These are phyloP conservation scores for Colletotrichum sp. DNA, from an alignment of 2,329 filamentous ascomycete species.

Conservation along the genomic window DNA sequence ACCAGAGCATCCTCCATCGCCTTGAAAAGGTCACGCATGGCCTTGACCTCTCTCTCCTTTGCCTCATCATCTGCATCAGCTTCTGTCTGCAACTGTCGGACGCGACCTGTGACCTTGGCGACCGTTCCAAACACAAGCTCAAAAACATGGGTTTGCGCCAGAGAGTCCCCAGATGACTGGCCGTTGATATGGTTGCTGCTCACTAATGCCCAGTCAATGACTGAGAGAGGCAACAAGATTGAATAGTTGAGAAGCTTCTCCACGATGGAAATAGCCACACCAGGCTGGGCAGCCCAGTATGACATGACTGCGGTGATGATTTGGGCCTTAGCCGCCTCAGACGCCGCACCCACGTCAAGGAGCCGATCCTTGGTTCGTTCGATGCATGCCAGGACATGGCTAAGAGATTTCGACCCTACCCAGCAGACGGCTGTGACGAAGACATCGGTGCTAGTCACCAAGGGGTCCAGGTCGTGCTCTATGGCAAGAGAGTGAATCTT, in stretches of 20 bases:
- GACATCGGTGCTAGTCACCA: conserved; percentile 88
- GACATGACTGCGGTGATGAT: conserved; percentile 89
- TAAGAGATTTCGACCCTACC: conserved; percentile 93
- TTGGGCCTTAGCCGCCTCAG: conserved; percentile 79
- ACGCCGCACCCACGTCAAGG: conserved; percentile 76
- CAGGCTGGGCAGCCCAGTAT: conserved; percentile 93
- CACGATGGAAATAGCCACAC: conserved; percentile 88
- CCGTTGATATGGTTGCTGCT: conserved; percentile 55
- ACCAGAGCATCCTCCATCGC: conserved; percentile 79
- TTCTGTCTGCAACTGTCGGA: conserved; percentile 73
- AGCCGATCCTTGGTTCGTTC: conserved; percentile 93
- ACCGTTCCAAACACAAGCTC: conserved; percentile 92
- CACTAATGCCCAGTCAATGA: conserved; percentile 88
- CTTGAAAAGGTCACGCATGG: conserved; percentile 81
- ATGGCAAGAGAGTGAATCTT: conserved; percentile 81
- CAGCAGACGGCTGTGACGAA: conserved; percentile 94
- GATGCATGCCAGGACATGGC: conserved; percentile 93
- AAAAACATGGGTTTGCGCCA: conserved; percentile 80
- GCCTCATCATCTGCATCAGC: conserved; percentile 66
- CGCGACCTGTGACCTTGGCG: conserved; percentile 85
- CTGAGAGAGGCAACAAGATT: conserved; percentile 83
- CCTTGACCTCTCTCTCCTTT: conserved; percentile 70
- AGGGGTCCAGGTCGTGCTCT: conserved; percentile 74
- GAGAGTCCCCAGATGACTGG: conserved; percentile 63
- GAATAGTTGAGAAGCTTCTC: conserved; percentile 98